phyloP scores from a whole-genome alignment of 2,329 filamentous ascomycete species.

The Claviceps pusilla region DNA sequence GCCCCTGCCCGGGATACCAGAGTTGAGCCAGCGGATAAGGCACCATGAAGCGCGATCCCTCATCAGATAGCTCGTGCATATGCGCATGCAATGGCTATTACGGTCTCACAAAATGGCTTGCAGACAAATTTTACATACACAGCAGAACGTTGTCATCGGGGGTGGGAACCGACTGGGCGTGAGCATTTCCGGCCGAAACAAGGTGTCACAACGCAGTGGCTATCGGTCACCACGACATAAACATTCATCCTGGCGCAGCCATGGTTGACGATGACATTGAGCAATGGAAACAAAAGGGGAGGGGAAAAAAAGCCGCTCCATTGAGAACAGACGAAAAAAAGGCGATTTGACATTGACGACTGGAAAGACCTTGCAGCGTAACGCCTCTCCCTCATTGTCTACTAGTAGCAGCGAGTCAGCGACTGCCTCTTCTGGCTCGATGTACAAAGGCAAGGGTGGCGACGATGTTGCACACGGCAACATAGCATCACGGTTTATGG shows the following conservation, averaged over 20 bases:
- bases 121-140: background rate
- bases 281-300: background rate
- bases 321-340: too few relatives aligned
- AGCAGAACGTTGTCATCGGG: background rate
- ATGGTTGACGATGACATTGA: background rate
- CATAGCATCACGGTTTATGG: background rate
- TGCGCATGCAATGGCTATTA: background rate
- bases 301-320: background rate
- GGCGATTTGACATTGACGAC: background rate
- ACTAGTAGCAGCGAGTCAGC: background rate
- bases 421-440: background rate
- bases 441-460: background rate
- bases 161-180: background rate
- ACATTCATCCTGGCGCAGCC: background rate
- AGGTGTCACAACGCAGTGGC: background rate
- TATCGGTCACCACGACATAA: background rate
- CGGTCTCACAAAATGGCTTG: background rate
- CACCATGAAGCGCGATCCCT: background rate
- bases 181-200: background rate
- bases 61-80: background rate
- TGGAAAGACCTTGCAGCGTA: background rate
- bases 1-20: background rate
- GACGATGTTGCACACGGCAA: background rate
- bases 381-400: background rate
- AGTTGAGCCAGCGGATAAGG: background rate